Conservation (phyloP, 306 rosid genomes). For the Fragaria iinumae region DNA sequence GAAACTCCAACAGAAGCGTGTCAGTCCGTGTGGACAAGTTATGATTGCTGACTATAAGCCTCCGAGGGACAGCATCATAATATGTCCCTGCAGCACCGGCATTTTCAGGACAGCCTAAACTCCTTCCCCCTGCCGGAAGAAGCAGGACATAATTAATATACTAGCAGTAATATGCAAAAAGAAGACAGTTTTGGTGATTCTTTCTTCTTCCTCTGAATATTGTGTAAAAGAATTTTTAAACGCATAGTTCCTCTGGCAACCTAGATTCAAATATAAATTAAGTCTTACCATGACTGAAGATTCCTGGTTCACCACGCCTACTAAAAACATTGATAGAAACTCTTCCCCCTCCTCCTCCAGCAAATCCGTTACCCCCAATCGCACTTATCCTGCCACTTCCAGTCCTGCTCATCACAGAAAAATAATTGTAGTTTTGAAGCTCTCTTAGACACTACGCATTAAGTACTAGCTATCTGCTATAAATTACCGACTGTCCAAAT, state of each 20-base stretch:
- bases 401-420: slow-evolving; percentile 68
- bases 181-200: background rate
- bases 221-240: background rate
- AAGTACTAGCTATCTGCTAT: background rate
- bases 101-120: slow-evolving; percentile 85
- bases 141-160: background rate
- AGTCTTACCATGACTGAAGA: slow-evolving; percentile 75
- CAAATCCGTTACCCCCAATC: slow-evolving; percentile 85
- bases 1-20: slow-evolving; percentile 87
- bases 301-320: slow-evolving; percentile 63
- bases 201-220: background rate
- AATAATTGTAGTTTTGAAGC: slow-evolving; percentile 29
- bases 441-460: slow-evolving; percentile 26
- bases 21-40: slow-evolving; percentile 84
- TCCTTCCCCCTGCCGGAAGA: slow-evolving; percentile 64
- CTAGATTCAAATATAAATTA: slow-evolving; percentile 15
- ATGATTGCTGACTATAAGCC: slow-evolving; percentile 70
- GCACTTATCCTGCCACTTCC: slow-evolving; percentile 87
- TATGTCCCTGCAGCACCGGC: slow-evolving; percentile 97
- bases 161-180: background rate
- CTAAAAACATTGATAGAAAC: slow-evolving; percentile 75
- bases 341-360: slow-evolving; percentile 99
- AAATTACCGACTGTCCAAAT: too few species aligned
- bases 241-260: background rate
- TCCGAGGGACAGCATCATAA: slow-evolving; percentile 92